These are phyloP conservation scores for Ganoderma lucidum DNA, from an alignment of 1,284 basidiomycete genomes.

Conservation along the genomic window DNA sequence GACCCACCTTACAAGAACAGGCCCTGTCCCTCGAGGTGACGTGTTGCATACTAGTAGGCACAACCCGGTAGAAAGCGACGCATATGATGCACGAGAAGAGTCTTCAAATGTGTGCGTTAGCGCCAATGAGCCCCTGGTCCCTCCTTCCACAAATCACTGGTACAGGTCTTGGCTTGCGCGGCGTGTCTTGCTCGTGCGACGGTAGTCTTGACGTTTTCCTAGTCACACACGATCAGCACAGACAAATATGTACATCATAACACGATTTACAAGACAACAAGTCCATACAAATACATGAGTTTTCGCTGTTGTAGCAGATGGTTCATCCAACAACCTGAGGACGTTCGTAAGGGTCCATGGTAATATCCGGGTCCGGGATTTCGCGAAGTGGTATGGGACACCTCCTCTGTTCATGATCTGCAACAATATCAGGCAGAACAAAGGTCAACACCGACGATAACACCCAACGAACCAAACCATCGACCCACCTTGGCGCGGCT, in stretches of 20 bases:
- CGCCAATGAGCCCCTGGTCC: neutral
- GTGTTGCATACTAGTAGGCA: no score
- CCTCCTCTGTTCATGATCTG: slow-evolving; percentile 8
- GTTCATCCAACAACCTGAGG: neutral
- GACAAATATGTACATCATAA: neutral
- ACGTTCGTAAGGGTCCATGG: neutral
- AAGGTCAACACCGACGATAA: neutral
- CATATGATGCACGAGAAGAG: neutral
- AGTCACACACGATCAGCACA: neutral
- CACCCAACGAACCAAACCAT: neutral
- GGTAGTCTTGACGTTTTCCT: neutral
- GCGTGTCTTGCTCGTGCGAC: neutral
- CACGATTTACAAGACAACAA: neutral
- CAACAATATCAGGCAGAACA: neutral
- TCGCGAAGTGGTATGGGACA: slow-evolving; percentile 5
- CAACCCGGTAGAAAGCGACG: neutral
- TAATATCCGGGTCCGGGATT: slow-evolving; percentile 11
- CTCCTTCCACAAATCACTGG: neutral
- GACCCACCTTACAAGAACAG: no score
- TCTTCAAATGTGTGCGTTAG: neutral
- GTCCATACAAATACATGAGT: neutral
- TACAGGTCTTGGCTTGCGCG: neutral
- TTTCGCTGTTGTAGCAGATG: neutral
- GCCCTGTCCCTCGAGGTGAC: no score
- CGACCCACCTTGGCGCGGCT: slow-evolving; percentile 35